Percentiles rank a stretch among this genome's conserved stretches.
These are phyloP conservation scores for Artemisia tridentata DNA, from an alignment of 129 eudicot genomes.

Conservation along the genomic window DNA sequence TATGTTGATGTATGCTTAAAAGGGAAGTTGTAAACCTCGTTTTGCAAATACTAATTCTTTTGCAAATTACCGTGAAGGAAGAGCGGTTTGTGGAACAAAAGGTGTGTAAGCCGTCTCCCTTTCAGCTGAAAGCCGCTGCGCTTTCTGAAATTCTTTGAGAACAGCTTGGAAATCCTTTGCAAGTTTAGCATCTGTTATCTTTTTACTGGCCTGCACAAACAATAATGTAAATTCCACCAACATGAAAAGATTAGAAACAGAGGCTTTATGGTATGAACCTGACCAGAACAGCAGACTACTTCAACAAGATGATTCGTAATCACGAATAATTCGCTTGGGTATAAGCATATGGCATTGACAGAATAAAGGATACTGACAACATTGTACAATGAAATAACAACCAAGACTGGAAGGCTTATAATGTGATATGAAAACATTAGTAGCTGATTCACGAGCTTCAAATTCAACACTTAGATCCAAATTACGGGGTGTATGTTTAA, in stretches of 20 bases:
- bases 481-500: no score
- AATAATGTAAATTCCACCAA: constrained; percentile 10
- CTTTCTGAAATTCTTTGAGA: constrained; percentile 73
- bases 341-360: no score
- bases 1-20: background rate
- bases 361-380: no score
- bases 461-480: no score
- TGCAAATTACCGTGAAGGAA: constrained; percentile 39
- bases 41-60: background rate
- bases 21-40: constrained; percentile 5
- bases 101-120: constrained; percentile 63
- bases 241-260: background rate
- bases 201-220: constrained; percentile 50
- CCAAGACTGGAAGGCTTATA: no score
- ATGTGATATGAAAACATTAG: no score
- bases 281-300: no score
- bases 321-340: no score
- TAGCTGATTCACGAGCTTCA: no score
- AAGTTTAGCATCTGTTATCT: constrained; percentile 80
- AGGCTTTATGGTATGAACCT: no score
- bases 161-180: constrained; percentile 72
- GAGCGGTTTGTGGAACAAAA: constrained; percentile 42
- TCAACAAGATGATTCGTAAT: no score
- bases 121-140: constrained; percentile 76
- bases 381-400: no score